phyloP scores from a whole-genome alignment of 2,329 filamentous ascomycete species.

The Epichloe hybrida region DNA sequence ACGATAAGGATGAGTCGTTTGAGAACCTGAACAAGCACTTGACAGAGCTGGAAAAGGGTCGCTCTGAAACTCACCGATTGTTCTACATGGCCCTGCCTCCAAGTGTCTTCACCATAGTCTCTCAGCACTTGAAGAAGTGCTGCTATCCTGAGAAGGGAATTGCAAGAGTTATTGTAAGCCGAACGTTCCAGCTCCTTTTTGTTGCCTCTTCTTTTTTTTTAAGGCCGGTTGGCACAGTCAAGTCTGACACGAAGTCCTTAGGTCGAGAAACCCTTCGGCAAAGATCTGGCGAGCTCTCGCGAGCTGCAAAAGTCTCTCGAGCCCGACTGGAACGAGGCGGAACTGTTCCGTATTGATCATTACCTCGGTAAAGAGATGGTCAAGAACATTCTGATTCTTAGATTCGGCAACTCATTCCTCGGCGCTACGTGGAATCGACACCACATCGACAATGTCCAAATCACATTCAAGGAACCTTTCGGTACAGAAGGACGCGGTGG shows the following conservation, averaged over 20 bases:
- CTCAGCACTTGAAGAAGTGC: constrained; percentile 91
- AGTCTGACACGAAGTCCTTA: constrained; percentile 21
- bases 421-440: constrained; percentile 98
- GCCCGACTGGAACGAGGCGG: constrained; percentile 97
- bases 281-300: constrained; percentile 86
- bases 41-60: constrained; percentile 68
- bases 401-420: constrained; percentile 98
- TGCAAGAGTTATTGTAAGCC: constrained; percentile 78
- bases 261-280: constrained; percentile 99
- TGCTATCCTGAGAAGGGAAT: constrained; percentile 89
- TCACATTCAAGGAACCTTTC: constrained; percentile 98
- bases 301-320: constrained; percentile 90
- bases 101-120: constrained; percentile 95
- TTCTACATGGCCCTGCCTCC: constrained; percentile 99
- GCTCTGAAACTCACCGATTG: constrained; percentile 74
- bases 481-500: constrained; percentile 95
- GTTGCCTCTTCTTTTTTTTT: background rate
- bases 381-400: constrained; percentile 96
- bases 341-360: constrained; percentile 98
- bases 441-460: constrained; percentile 98
- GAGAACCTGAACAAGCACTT: constrained; percentile 73
- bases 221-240: background rate
- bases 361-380: constrained; percentile 99
- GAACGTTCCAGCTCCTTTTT: constrained; percentile 5
- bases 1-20: constrained; percentile 95